These are phyloP conservation scores for Talaromyces islandicus DNA, from an alignment of 2,329 filamentous ascomycete genomes.

Conservation along the genomic window DNA sequence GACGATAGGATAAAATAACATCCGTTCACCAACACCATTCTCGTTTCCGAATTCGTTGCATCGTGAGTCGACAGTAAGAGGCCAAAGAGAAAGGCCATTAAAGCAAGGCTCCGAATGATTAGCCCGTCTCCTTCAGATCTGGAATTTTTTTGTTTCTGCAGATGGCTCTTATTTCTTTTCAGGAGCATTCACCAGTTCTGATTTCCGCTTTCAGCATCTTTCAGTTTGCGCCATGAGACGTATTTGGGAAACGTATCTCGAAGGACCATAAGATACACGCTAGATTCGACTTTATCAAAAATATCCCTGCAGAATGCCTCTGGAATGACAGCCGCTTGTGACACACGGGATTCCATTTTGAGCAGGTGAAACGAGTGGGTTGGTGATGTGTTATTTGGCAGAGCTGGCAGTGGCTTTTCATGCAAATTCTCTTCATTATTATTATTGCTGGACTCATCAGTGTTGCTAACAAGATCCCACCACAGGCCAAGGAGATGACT, in stretches of 20 bases:
- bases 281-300: not conserved
- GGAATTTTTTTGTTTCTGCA: not conserved
- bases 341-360: not conserved
- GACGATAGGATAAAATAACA: constrained; percentile 17
- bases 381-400: not conserved
- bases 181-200: not conserved
- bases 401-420: not conserved
- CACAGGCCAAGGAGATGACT: not conserved
- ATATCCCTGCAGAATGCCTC: not conserved
- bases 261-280: not conserved
- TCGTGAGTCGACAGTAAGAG: not conserved
- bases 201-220: not conserved
- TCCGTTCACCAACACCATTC: constrained; percentile 8
- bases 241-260: not conserved
- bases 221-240: constrained; percentile 7
- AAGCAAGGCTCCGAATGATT: too few relatives aligned
- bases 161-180: not conserved
- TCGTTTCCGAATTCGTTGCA: not conserved
- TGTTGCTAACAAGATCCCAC: not conserved
- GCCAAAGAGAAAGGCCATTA: too few relatives aligned
- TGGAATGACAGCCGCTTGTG: not conserved
- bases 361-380: not conserved
- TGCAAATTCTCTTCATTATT: not conserved
- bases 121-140: too few relatives aligned
- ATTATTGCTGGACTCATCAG: not conserved